These are phyloP conservation scores for Lentinula edodes DNA, from an alignment of 768 basidiomycete genomes.

Conservation along the genomic window DNA sequence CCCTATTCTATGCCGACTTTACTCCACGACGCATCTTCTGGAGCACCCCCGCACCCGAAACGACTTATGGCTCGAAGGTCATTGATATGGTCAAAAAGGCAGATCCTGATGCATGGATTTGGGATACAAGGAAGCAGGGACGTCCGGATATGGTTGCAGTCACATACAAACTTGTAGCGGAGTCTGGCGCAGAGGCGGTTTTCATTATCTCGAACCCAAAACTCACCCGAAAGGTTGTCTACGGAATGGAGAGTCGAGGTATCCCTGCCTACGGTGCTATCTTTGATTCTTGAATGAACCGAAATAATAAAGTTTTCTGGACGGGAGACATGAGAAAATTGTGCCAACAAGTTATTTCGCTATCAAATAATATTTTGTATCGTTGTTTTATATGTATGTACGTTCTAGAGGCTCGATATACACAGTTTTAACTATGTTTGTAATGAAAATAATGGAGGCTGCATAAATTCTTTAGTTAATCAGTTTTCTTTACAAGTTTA, in stretches of 20 bases:
- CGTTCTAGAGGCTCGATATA: no score
- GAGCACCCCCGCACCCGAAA: slow-evolving; percentile 33
- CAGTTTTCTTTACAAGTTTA: no score
- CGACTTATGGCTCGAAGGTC: slow-evolving; percentile 35
- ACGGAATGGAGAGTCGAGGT: slow-evolving; percentile 13
- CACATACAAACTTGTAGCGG: slow-evolving; percentile 9
- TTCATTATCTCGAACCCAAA: slow-evolving; percentile 13
- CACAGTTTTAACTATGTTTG: no score
- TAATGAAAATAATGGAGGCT: no score
- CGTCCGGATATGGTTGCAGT: slow-evolving; percentile 11
- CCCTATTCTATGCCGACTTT: slow-evolving; percentile 28
- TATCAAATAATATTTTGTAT: no score
- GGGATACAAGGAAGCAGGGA: slow-evolving; percentile 11
- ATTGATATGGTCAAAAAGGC: slow-evolving; percentile 32
- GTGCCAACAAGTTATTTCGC: no score
- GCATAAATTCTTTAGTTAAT: no score
- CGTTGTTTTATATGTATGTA: no score
- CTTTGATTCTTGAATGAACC: slow-evolving; percentile 9
- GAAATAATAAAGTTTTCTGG: no score
- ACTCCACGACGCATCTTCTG: slow-evolving; percentile 34
- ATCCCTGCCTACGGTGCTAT: slow-evolving; percentile 14
- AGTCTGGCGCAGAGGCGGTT: slow-evolving; percentile 10
- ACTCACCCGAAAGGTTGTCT: slow-evolving; percentile 11
- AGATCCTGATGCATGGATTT: slow-evolving; percentile 32
- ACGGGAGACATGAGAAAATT: no score